Evolutionary conservation across 768 basidiomycete genomes (phyloP).

Genomic region (Pleurotus citrinopileatus): DNA sequence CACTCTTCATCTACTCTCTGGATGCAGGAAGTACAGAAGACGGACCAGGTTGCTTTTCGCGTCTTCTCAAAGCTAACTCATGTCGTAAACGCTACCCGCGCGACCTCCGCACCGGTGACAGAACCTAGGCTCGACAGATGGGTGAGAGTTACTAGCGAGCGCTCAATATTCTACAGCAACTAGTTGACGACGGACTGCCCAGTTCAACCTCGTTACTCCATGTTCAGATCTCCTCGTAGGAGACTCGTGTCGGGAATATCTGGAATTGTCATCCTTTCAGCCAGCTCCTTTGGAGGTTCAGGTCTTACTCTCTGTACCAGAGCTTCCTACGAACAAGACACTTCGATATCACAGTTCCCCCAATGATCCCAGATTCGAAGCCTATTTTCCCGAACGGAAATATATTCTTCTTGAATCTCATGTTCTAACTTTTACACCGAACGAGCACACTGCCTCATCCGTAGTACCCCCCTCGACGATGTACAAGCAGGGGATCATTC

Average conservation of each 20-base stretch:
- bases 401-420: conserved; percentile 75
- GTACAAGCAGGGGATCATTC: conserved; percentile 81
- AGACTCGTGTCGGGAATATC: conserved; percentile 56
- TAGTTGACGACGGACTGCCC: background rate
- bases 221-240: conserved; percentile 67
- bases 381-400: conserved; percentile 63
- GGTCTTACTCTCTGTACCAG: conserved; percentile 71
- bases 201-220: conserved; percentile 86
- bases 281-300: conserved; percentile 56
- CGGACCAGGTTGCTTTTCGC: conserved; percentile 83
- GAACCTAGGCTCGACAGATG: conserved; percentile 72
- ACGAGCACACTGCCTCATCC: conserved; percentile 12
- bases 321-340: conserved; percentile 66
- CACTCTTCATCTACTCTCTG: background rate
- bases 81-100: conserved; percentile 68
- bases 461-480: conserved; percentile 63
- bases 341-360: conserved; percentile 64
- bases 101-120: conserved; percentile 43
- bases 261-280: conserved; percentile 44
- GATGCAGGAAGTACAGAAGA: conserved; percentile 32
- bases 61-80: conserved; percentile 82
- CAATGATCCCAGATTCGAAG: conserved; percentile 37
- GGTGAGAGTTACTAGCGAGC: conserved; percentile 52
- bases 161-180: background rate
- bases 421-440: conserved; percentile 43